Evolutionary conservation across 768 basidiomycete species (phyloP).

Genomic region (Lactarius indigo): DNA sequence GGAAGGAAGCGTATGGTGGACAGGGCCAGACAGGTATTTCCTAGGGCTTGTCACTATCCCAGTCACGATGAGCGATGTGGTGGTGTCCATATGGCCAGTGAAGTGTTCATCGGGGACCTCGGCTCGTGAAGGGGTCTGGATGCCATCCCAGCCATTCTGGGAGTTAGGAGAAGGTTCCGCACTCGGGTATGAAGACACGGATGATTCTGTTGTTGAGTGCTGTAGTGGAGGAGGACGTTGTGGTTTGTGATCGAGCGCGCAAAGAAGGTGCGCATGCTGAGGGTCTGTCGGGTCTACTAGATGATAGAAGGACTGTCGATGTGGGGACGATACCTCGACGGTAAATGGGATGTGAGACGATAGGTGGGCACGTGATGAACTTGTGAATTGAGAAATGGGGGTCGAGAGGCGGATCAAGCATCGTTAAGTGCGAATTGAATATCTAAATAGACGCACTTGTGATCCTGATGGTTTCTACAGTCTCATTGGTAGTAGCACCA

Average conservation of each 20-base stretch:
- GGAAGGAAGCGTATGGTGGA: too few relatives aligned
- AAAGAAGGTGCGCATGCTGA: constrained; percentile 16
- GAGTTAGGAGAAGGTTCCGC: constrained; percentile 21
- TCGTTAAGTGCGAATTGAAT: constrained; percentile 36
- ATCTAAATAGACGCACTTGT: constrained; percentile 74
- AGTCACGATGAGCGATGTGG: constrained; percentile 42
- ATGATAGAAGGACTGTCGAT: constrained; percentile 24
- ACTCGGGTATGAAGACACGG: constrained; percentile 23
- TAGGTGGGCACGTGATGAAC: constrained; percentile 20
- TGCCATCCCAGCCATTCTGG: constrained; percentile 46
- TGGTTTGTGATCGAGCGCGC: constrained; percentile 5
- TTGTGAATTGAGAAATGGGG: constrained; percentile 17
- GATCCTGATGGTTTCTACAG: constrained; percentile 65
- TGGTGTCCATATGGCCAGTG: constrained; percentile 48
- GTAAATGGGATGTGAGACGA: constrained; percentile 15
- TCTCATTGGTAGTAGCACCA: constrained; percentile 47
- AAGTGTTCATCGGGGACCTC: constrained; percentile 44
- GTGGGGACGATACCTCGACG: constrained; percentile 18
- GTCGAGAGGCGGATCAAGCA: constrained; percentile 32
- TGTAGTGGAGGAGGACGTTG: constrained; percentile 23
- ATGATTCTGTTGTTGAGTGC: constrained; percentile 23
- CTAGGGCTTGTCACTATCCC: too few relatives aligned
- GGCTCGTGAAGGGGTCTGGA: constrained; percentile 53
- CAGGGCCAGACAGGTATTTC: too few relatives aligned
- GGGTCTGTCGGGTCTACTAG: constrained; percentile 14